Base-by-base conservation (phyloP, 345 rosid genomes). In the Salix viminalis region DNA sequence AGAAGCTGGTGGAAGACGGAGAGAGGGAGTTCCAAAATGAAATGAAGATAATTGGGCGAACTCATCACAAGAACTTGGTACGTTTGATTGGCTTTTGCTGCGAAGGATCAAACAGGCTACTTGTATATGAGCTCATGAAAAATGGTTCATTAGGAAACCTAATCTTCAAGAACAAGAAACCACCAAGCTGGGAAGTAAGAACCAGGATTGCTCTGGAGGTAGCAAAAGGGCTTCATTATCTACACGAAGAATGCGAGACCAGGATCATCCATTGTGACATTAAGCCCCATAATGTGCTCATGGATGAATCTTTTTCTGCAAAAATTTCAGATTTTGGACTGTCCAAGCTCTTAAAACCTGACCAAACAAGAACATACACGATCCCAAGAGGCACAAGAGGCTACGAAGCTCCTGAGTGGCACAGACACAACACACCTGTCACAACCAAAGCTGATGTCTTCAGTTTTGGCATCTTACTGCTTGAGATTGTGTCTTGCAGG, bases 381-480 rank as follows among this genome's bases (percentile, higher is more conserved):
- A 8, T 6, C 8, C 13, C 18, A 19, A 72, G 71, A 65, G 80
- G 66, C 37, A 77, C 80, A 24, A 46, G 54, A 34, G 44, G 76
- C 2, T 70, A 46, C 39, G 14, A 19, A 15, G 65, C 79, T 21
- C 79, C 71, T 9, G 65, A 77, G 37, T 65, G 76, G 80, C 71
- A 66, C 6, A 48, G 37, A 21, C 26, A 50, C 42, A 24, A 8
- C 23, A 21, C 50, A 10, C 71, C 75, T 2, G 28, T 77, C 7
- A 65, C 76, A 50, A 61, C 60, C 15, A 72, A 72, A 77, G 66
- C 76, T 2, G 48, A 77, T 46, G 79, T 79, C 6, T 81, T 75
- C 69, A 84, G 84, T 48, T 77, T 61, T 14, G 82, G 82, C 37
- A 64, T 84, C 5, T 11, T 77, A 24, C 48, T 77, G 15, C 70